These are phyloP conservation scores for Syzygium grande DNA, from an alignment of 345 rosid genomes.

Conservation along the genomic window DNA sequence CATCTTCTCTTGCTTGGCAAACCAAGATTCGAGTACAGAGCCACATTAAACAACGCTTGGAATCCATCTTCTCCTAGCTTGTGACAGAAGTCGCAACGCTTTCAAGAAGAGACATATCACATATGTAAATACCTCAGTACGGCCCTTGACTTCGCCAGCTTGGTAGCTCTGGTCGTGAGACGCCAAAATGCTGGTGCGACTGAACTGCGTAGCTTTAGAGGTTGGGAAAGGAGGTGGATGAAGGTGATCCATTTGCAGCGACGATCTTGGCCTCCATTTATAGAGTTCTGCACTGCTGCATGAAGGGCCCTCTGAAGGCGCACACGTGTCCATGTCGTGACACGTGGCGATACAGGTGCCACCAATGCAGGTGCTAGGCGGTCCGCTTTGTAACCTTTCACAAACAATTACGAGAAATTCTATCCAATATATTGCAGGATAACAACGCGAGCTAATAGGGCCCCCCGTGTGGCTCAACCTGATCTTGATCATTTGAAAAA, in stretches of 20 bases:
- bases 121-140: conserved; percentile 24
- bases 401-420: neutral
- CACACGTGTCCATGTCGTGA: neutral
- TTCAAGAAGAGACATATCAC: too few species aligned
- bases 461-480: neutral
- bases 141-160: conserved; percentile 56
- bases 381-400: neutral
- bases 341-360: neutral
- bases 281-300: neutral
- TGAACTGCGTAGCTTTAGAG: neutral
- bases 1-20: conserved; percentile 18
- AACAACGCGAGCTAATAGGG: neutral
- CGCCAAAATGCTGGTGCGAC: conserved; percentile 22
- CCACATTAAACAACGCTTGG: neutral
- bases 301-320: neutral
- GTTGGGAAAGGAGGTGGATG: neutral
- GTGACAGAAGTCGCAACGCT: neutral
- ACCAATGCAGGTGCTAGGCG: neutral
- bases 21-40: neutral
- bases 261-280: neutral
- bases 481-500: neutral
- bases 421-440: neutral
- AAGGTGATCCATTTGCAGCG: neutral
- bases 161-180: conserved; percentile 35
- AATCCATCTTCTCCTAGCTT: neutral